phyloP scores from a whole-genome alignment of 768 basidiomycete genomes.

The Xerocomus brunneocitrinus region DNA sequence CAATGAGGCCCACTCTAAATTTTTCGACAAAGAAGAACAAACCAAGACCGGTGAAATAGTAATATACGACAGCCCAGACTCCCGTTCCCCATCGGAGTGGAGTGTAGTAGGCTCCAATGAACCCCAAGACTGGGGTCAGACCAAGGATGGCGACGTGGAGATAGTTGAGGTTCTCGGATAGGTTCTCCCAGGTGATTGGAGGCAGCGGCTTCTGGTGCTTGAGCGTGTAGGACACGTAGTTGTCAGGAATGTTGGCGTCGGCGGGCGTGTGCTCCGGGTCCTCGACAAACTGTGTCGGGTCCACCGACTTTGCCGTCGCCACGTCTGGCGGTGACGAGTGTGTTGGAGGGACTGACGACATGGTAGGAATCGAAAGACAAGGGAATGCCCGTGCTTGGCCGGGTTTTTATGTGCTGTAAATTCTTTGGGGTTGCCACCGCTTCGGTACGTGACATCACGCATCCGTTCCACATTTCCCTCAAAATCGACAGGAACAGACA shows the following conservation, averaged over 20 bases:
- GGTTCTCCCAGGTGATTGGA: constrained; percentile 59
- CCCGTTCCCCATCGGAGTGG: constrained; percentile 69
- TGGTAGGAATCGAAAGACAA: constrained; percentile 14
- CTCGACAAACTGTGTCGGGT: constrained; percentile 15
- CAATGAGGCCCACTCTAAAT: constrained; percentile 15
- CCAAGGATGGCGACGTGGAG: constrained; percentile 70
- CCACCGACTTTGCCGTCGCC: constrained; percentile 6
- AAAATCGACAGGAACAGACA: neutral
- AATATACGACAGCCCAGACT: constrained; percentile 62
- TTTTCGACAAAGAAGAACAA: constrained; percentile 32
- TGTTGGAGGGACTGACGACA: constrained; percentile 26
- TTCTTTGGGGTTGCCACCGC: constrained; percentile 34
- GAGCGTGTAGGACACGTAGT: constrained; percentile 76
- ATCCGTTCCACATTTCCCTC: too few relatives aligned
- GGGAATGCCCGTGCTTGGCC: neutral
- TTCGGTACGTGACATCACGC: neutral
- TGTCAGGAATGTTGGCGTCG: constrained; percentile 69
- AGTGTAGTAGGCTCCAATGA: constrained; percentile 67
- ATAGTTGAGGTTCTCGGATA: constrained; percentile 66
- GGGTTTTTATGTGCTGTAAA: constrained; percentile 27
- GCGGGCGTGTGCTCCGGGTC: constrained; percentile 33
- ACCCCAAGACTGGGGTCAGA: constrained; percentile 66
- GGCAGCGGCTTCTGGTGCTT: constrained; percentile 64
- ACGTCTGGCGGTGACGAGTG: constrained; percentile 14
- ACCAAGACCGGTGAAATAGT: constrained; percentile 82